Percentiles rank a stretch among this genome's conserved stretches.
phyloP scores from a whole-genome alignment of 306 rosid genomes.

The Albizia julibrissin region DNA sequence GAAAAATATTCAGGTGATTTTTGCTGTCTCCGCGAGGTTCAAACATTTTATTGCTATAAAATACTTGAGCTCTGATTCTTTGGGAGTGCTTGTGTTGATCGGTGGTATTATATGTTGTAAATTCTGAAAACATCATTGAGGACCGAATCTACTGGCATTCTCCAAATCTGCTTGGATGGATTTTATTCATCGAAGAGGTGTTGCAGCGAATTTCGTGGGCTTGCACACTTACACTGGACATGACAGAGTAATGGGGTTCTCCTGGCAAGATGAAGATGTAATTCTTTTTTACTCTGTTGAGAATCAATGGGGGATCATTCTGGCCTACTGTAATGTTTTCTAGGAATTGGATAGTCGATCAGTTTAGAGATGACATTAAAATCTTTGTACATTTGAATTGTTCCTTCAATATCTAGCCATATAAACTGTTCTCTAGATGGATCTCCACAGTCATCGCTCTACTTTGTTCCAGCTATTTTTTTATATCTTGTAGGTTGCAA shows the following conservation, averaged over 20 bases:
- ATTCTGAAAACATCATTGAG: background rate
- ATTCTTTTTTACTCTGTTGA: background rate
- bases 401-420: background rate
- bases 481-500: background rate
- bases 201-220: background rate
- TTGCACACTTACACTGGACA: background rate
- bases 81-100: constrained; percentile 50
- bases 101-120: constrained; percentile 37
- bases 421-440: background rate
- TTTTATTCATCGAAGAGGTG: constrained; percentile 7
- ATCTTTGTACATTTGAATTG: constrained; percentile 9
- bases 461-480: background rate
- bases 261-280: constrained; percentile 8
- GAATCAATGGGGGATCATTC: constrained; percentile 7
- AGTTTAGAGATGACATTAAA: background rate
- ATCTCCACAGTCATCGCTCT: background rate
- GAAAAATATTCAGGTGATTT: background rate
- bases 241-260: background rate
- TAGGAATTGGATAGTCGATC: background rate
- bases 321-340: background rate
- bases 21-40: constrained; percentile 13
- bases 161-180: constrained; percentile 3
- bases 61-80: constrained; percentile 53
- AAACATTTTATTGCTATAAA: constrained; percentile 30
- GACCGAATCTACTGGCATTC: constrained; percentile 16